Conservation (phyloP, 257 asterid species). For the Salvia splendens region DNA sequence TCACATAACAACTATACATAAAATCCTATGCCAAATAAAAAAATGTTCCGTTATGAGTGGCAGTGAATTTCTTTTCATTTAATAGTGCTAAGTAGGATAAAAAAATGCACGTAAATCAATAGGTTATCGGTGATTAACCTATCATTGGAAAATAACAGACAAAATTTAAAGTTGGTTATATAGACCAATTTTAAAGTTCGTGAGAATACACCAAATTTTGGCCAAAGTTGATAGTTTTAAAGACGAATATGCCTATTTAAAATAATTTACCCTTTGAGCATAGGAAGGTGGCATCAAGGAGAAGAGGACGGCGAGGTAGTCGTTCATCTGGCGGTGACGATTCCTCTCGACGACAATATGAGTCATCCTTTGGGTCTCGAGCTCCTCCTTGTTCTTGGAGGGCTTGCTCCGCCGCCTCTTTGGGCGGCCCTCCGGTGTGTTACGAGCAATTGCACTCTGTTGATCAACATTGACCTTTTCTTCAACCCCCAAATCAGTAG, state of each 20-base stretch:
- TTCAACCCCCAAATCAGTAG: conserved; percentile 15
- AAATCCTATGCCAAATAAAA: too few species aligned
- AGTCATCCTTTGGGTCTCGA: conserved; percentile 77
- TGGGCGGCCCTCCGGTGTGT: conserved; percentile 38
- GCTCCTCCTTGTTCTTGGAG: conserved; percentile 63
- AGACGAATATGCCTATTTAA: too few species aligned
- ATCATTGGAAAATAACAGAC: background rate
- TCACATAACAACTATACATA: too few species aligned
- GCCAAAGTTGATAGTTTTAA: too few species aligned
- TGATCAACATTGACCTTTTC: conserved; percentile 13
- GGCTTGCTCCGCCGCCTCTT: conserved; percentile 52
- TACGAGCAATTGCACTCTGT: background rate
- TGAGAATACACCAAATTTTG: too few species aligned
- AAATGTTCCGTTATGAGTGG: too few species aligned
- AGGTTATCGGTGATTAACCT: too few species aligned
- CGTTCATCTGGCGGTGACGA: conserved; percentile 80
- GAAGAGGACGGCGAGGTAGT: conserved; percentile 72
- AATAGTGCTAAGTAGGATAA: too few species aligned
- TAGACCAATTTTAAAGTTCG: too few species aligned
- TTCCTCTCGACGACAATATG: conserved; percentile 87
- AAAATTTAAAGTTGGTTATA: too few species aligned
- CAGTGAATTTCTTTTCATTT: too few species aligned
- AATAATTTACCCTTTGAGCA: conserved; percentile 61
- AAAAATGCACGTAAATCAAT: too few species aligned
- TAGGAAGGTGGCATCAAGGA: conserved; percentile 83